Evolutionary conservation across 495 filamentous ascomycete species (phyloP).

Genomic region (Tetracladium marchalianum): DNA sequence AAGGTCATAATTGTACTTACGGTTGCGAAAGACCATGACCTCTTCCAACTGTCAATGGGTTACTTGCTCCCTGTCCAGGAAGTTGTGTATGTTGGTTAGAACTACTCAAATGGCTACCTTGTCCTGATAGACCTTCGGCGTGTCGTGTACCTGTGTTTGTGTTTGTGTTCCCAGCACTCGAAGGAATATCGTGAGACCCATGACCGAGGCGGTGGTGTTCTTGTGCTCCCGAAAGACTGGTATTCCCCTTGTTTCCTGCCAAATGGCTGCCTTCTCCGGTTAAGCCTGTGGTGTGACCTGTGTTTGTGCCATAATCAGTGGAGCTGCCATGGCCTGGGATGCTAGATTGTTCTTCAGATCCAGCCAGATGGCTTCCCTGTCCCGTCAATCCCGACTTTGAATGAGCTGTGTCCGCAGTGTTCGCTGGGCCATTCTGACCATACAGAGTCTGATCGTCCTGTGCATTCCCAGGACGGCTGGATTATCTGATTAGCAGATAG

Average conservation of each 20-base stretch:
- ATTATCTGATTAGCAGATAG: background rate
- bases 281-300: too few species aligned
- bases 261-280: conserved; percentile 1
- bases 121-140: too few species aligned
- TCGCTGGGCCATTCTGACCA: background rate
- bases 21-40: too few species aligned
- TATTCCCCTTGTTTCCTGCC: background rate
- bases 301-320: background rate
- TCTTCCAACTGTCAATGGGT: too few species aligned
- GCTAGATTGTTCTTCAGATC: background rate
- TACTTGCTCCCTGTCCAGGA: too few species aligned
- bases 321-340: background rate
- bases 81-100: too few species aligned
- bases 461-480: conserved; percentile 1
- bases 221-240: too few species aligned
- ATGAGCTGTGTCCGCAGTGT: background rate
- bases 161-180: background rate
- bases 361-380: background rate
- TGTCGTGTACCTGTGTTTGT: background rate
- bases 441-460: conserved; percentile 7
- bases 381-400: background rate
- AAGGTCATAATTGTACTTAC: too few species aligned
- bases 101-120: too few species aligned
- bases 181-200: background rate
- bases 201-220: background rate